phyloP scores from a whole-genome alignment of 768 basidiomycete species.

The Amanita rubescens region DNA sequence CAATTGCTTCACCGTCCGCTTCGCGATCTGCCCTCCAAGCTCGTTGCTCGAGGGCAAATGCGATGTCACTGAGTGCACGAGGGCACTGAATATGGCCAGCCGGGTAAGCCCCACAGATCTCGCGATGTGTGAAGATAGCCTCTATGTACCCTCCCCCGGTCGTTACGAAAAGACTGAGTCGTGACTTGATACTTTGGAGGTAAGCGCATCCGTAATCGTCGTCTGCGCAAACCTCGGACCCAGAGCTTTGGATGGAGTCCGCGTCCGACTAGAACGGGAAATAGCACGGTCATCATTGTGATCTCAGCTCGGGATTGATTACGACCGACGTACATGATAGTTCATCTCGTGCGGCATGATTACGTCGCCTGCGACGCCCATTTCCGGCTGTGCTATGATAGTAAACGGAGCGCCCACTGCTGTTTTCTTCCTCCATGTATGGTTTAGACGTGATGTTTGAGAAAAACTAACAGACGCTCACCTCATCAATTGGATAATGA shows the following conservation, averaged over 20 bases:
- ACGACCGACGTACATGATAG: constrained; percentile 1
- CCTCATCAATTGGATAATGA: constrained; percentile 25
- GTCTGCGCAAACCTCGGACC: constrained; percentile 26
- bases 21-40: constrained; percentile 68
- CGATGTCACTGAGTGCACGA: constrained; percentile 57
- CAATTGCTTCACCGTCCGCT: constrained; percentile 61
- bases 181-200: constrained; percentile 51
- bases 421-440: constrained; percentile 38
- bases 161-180: constrained; percentile 46
- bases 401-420: constrained; percentile 16
- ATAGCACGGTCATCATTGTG: neutral
- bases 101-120: constrained; percentile 56
- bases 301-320: neutral
- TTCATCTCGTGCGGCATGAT: constrained; percentile 39
- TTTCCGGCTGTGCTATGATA: constrained; percentile 9
- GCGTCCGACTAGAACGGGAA: constrained; percentile 32
- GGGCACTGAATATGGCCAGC: constrained; percentile 59
- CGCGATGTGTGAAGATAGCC: constrained; percentile 70
- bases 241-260: constrained; percentile 38
- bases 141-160: constrained; percentile 75
- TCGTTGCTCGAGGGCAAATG: constrained; percentile 51
- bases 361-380: constrained; percentile 28
- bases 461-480: constrained; percentile 13
- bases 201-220: constrained; percentile 51
- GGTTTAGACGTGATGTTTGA: constrained; percentile 11